These are phyloP conservation scores for Ochetophila trinervis DNA, from an alignment of 306 rosid species.

Conservation along the genomic window DNA sequence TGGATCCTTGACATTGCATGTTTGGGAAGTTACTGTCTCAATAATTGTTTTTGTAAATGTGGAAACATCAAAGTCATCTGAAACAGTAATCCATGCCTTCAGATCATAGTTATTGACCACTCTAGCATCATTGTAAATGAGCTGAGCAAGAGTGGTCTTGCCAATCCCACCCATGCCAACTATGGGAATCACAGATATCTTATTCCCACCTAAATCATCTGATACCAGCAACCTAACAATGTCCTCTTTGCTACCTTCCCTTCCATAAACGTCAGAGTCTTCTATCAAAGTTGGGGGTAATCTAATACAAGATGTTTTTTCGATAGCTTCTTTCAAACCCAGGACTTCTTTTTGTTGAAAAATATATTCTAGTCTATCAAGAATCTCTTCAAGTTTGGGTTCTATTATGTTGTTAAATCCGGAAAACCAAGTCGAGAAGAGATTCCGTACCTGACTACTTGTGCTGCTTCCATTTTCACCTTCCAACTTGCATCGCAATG, in stretches of 20 bases:
- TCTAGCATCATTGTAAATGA: constrained; percentile 1
- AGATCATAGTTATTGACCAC: constrained; percentile 14
- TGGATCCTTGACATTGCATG: background rate
- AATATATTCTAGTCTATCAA: background rate
- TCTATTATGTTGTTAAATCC: background rate
- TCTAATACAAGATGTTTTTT: background rate
- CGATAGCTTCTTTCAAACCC: constrained; percentile 2
- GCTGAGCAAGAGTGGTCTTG: constrained; percentile 18
- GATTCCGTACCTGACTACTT: too few species aligned
- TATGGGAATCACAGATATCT: constrained; percentile 12
- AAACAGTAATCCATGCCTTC: constrained; percentile 16
- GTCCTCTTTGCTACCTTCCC: constrained; percentile 5
- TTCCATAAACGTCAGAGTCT: constrained; percentile 15
- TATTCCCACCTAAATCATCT: background rate
- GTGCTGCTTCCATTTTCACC: background rate
- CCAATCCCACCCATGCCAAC: constrained; percentile 26
- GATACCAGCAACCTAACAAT: background rate
- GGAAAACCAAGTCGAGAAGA: too few species aligned
- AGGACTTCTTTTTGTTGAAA: background rate
- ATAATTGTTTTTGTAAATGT: constrained; percentile 1
- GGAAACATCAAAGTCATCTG: constrained; percentile 8
- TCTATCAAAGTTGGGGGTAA: constrained; percentile 2
- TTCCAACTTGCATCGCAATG: constrained; percentile 11
- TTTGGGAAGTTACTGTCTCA: background rate
- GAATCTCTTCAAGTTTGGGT: too few species aligned